Evolutionary conservation across 2,329 filamentous ascomycete species (phyloP), one percentile per base, ranked within the genome.

Genomic region (Xylariaceae sp.): DNA sequence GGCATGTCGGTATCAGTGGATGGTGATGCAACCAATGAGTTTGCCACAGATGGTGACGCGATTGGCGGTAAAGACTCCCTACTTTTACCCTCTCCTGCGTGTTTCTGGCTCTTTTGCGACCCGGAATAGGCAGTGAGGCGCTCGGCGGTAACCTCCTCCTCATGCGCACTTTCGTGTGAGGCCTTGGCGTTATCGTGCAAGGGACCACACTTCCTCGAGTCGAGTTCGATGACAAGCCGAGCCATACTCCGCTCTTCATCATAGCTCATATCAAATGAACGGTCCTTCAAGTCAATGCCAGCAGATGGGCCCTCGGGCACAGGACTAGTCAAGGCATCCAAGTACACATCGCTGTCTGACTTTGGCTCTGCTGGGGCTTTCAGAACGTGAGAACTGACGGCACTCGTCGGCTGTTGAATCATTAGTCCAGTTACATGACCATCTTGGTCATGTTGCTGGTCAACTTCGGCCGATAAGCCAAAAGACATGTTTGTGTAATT

Each of bases 271-370:
- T 71, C 71, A 47, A 73, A 73, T 48, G 71, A 73, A 10, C 60
- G 62, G 35, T 68, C 66, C 50, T 69, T 66, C 3, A 58, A 51
- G 3, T 53, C 23, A 34, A 17, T 15, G 30, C 34, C 51, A 64
- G 61, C 66, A 34, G 45, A 71, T 15, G 69, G 73, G 11, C 66
- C 67, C 18, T 69, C 65, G 3, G 65, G 68, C 35, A 70, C 60
- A 6, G 78, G 79, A 57, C 77, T 82, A 39, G 73, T 77, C 49
- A 72, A 73, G 10, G 79, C 80, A 67, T 84, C 80, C 45, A 81
- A 74, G 65, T 78, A 82, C 17, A 76, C 74, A n/a, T 81, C 77
- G 4, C 73, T 72, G 17, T 74, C 76, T 1, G 77, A 78, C 53
- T 71, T 78, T 1, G 77, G 75, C 4, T 76, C 76, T 37, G 73